phyloP scores from a whole-genome alignment of 805 yeast species.

The Zygoascus bituminiphila region DNA sequence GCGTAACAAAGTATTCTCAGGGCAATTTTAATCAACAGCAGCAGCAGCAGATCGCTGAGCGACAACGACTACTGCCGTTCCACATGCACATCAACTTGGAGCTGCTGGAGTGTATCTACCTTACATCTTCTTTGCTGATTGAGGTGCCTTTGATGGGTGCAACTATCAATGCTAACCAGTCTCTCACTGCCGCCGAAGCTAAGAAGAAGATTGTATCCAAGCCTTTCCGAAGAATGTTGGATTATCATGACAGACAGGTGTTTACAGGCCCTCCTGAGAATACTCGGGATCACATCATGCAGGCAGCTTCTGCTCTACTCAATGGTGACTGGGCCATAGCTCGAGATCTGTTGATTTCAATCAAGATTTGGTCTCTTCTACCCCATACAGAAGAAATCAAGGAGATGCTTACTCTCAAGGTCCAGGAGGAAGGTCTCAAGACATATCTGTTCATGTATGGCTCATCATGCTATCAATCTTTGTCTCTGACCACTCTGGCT shows the following conservation, averaged over 20 bases:
- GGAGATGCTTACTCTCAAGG: conserved; percentile 58
- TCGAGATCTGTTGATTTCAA: conserved; percentile 57
- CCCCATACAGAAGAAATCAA: conserved; percentile 60
- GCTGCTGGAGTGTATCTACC: conserved; percentile 85
- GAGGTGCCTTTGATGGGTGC: conserved; percentile 84
- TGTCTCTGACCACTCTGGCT: conserved; percentile 60
- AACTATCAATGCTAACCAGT: conserved; percentile 19
- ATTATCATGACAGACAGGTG: conserved; percentile 86
- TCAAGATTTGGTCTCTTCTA: conserved; percentile 81
- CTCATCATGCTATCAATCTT: conserved; percentile 54
- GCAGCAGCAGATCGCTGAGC: conserved; percentile 34
- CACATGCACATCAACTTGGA: conserved; percentile 97
- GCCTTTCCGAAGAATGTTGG: conserved; percentile 85
- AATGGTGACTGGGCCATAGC: conserved; percentile 85
- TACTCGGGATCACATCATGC: conserved; percentile 85
- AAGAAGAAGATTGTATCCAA: conserved; percentile 62
- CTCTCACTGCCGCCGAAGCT: conserved; percentile 44
- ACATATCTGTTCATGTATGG: conserved; percentile 87
- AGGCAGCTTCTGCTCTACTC: conserved; percentile 82
- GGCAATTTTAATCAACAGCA: conserved; percentile 5
- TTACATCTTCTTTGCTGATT: conserved; percentile 79
- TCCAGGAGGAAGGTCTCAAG: conserved; percentile 85
- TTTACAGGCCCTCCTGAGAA: conserved; percentile 98
- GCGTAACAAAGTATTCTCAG: conserved; percentile 61
- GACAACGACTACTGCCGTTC: conserved; percentile 84